Evolutionary conservation across 1,139 yeast species (phyloP), one percentile per base, ranked within the genome.

Genomic region (Hemisphaericaspora xylanilytica): DNA sequence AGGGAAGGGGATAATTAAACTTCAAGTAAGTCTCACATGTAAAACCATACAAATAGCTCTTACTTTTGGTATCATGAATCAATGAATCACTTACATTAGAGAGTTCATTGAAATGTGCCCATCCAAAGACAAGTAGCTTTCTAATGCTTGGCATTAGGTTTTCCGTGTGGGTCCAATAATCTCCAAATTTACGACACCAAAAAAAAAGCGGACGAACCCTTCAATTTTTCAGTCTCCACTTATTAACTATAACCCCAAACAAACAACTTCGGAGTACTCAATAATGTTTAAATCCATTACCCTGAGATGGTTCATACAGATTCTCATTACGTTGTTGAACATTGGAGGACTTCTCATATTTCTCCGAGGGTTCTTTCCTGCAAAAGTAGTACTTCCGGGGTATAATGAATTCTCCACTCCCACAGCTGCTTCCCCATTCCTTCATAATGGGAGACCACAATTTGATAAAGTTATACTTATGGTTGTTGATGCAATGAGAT

Each of bases 401-500:
- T 57, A 52, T 38, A 72, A 59, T 48, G 49, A 55, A 10, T 68
- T 65, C 47, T 49, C 53, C 27, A 49, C 49, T 33, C 41, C 42
- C 4, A 15, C 27, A 16, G 40, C 58, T n/a, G 58, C 65, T 18
- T 33, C 42, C 5, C 47, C 39, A 24, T 47, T 50, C 13, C 32
- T 44, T 24, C 38, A 44, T 12, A 46, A 50, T 3, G 38, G 37
- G 6, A 40, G 65, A 10, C 75, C 85, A 1, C 75, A 73, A 38
- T 92, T 88, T 55, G 75, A 81, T 39, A 80, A 79, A 47, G 60
- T 89, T 28, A 78, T 92, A 1, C 59, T 94, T 24, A 80, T 94
- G 78, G 94, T 94, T 3, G 83, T 94, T 5, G 99, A 94, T 63
- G 98, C 98, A 3, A 70, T 92, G 70, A 66, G 99, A 46, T 73